Evolutionary conservation across 2,329 filamentous ascomycete species (phyloP), one percentile per base, ranked within the genome.

Genomic region (Fusarium camptoceras): DNA sequence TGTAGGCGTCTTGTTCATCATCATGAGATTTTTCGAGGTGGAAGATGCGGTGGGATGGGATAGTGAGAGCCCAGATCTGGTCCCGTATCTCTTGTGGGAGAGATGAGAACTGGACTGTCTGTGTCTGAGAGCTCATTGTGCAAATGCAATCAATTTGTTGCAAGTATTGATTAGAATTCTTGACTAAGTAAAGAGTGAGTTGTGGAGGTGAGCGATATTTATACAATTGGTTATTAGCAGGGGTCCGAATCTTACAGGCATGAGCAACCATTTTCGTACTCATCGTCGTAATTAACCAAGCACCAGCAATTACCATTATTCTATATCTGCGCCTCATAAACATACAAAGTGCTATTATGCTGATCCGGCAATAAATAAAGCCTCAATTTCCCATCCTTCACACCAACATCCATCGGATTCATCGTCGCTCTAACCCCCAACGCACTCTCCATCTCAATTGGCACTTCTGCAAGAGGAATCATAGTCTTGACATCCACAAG

Each of bases 361-460:
- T 84, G 82, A 66, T 86, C 83, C 2, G 84, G 84, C 64, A 84
- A 70, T 65, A 82, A 83, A 66, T 83, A 85, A 27, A 86, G 70
- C 60, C 83, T 76, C 77, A 85, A 55, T 68, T 77, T 81, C 2
- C 83, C 83, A 55, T 82, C 76, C 14, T 82, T 78, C 6, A 85
- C 75, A 12, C 79, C 78, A 5, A 82, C 80, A 56, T 86, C 83
- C 64, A 86, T 78, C 5, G 84, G 84, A 62, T 85, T 86, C 78
- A 84, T 80, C 10, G 84, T 85, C 65, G 85, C 71, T 9, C 80
- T 66, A 4, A 76, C 78, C 2, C 83, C 82, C 18, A 77, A 70
- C 9, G 75, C 78, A 46, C 80, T 83, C 51, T 77, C 73, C 68
- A 85, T 74, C 8, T 79, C 77, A 18, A 86, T 76, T 2, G 84